These are phyloP conservation scores for Scortechinia acanthostroma DNA, from an alignment of 2,329 filamentous ascomycete species.

Conservation along the genomic window DNA sequence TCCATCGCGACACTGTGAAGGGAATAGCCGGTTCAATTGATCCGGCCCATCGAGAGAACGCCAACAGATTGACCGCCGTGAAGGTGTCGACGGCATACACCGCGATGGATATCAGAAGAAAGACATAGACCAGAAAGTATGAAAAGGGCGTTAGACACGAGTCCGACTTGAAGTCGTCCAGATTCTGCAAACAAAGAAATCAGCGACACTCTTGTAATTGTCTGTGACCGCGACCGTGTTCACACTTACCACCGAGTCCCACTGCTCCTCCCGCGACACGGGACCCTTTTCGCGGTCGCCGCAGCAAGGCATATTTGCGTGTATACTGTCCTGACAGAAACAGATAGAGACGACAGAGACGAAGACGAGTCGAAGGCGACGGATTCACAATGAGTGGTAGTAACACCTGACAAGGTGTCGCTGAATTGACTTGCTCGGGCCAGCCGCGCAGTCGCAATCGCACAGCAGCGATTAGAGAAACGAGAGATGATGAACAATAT, in stretches of 20 bases:
- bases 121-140: background rate
- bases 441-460: no score
- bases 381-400: no score
- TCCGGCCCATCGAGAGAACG: background rate
- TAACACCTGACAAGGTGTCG: no score
- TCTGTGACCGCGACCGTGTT: background rate
- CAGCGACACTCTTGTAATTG: no score
- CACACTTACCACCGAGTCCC: conserved; percentile 1
- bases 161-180: background rate
- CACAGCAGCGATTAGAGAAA: no score
- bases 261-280: background rate
- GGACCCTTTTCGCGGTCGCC: background rate
- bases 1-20: background rate
- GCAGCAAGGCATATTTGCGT: background rate
- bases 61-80: background rate
- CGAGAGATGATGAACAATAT: no score
- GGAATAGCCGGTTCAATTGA: background rate
- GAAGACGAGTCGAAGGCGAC: no score
- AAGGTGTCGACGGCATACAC: conserved; percentile 2
- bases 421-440: no score
- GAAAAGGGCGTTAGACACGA: background rate
- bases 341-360: no score
- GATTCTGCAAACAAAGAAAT: background rate
- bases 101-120: background rate
- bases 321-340: no score